These are phyloP conservation scores for Arthrobotrys sphaeroides DNA, from an alignment of 2,329 filamentous ascomycete genomes.

Conservation along the genomic window DNA sequence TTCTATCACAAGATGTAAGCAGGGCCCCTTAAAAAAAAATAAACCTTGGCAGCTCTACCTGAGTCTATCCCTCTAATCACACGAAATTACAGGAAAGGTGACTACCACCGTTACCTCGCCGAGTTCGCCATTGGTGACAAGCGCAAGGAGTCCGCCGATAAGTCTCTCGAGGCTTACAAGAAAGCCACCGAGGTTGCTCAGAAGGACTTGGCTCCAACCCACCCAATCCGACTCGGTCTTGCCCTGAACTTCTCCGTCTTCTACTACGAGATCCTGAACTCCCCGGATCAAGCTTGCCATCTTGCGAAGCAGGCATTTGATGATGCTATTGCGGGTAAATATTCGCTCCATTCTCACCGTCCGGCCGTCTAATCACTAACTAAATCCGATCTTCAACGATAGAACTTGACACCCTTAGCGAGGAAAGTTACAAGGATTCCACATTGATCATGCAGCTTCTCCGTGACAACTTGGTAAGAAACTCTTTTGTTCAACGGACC, in stretches of 20 bases:
- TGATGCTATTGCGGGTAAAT: constrained; percentile 83
- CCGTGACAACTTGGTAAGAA: constrained; percentile 80
- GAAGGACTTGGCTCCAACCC: constrained; percentile 94
- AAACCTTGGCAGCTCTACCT: constrained; percentile 8
- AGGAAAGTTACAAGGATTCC: constrained; percentile 99
- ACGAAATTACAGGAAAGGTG: constrained; percentile 79
- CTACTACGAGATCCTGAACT: constrained; percentile 99
- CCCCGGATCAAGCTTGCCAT: constrained; percentile 95
- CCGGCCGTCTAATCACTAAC: not conserved
- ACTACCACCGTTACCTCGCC: constrained; percentile 94
- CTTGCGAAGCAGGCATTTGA: constrained; percentile 99
- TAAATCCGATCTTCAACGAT: constrained; percentile 46
- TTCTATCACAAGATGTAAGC: constrained; percentile 99
- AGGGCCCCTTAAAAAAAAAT: constrained; percentile 13
- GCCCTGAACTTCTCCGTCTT: constrained; percentile 99
- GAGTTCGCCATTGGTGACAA: constrained; percentile 94
- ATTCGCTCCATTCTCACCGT: not conserved
- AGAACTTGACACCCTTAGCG: constrained; percentile 93
- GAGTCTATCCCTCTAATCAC: constrained; percentile 14
- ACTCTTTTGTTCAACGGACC: constrained; percentile 12
- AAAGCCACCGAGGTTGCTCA: constrained; percentile 98
- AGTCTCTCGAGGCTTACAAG: constrained; percentile 97
- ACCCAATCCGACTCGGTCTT: constrained; percentile 96
- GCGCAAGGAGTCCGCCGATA: constrained; percentile 86
- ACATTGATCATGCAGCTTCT: constrained; percentile 99